Base-by-base conservation (phyloP, 768 basidiomycete species). In the Termitomyces heimii region DNA sequence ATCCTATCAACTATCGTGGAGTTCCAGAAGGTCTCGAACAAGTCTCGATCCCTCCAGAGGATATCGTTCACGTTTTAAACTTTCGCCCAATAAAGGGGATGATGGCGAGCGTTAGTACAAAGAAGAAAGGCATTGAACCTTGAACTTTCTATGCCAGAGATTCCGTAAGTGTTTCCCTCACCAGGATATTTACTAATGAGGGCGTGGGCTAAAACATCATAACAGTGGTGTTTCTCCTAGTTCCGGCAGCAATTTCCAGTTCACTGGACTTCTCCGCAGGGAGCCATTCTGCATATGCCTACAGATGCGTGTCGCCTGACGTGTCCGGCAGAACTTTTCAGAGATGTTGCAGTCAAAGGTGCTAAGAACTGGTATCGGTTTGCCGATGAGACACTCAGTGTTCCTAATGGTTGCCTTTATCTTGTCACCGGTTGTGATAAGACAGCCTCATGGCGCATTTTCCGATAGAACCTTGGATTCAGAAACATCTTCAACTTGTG, bases 391-490 rank as follows among this genome's bases (percentile, higher is more conserved):
- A 56, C 54, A 0, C 60, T 62, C 44, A 48, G 52, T 20, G 54
- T 60, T 22, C 51, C 58, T n/a, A 62, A 60, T 42, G 66, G 62
- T 44, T 28, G 62, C 26, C 48, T 66, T n/a, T 66, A 59, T 54
- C 60, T 66, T 22, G 42, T 67, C 6, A 65, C 65, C 10, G 63
- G 63, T 13, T 57, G 35, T 34, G 66, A 66, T 49, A 67, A 67
- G 53, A 52, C 61, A 13, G 16, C 24, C 10, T 55, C 61, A 6
- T 64, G 65, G 60, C 10, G 50, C 60, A 12, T 62, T 61, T 42
- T 49, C 59, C 22, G 49, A 60, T 26, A 56, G 45, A 28, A 60
- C 57, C 32, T 54, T 48, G 13, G 53, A 57, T 34, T 45, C 52
- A 1, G 45, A 45, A 22, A 40, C 53, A 18, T 60, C 57, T 49